These are phyloP conservation scores for Cyclotella atomus DNA, from an alignment of 108 stramenopile genomes.

Conservation along the genomic window DNA sequence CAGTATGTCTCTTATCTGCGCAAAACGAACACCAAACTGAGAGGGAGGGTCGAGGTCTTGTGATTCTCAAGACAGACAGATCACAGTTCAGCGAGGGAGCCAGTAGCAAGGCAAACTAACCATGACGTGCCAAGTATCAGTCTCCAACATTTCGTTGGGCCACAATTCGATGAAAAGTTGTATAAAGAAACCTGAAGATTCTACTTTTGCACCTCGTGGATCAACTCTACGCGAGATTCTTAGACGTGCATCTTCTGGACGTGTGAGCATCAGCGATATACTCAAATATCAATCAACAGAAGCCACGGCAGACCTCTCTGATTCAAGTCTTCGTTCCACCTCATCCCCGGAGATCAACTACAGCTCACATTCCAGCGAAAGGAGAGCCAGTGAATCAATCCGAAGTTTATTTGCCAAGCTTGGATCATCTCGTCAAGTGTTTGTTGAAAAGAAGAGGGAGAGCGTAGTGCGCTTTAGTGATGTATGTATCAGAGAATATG, in stretches of 20 bases:
- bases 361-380: too few species aligned
- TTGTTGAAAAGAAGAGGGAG: background rate
- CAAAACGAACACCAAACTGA: too few species aligned
- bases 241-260: background rate
- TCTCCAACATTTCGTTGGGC: too few species aligned
- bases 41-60: too few species aligned
- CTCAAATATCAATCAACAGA: background rate
- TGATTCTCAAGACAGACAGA: too few species aligned
- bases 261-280: background rate
- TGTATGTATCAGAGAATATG: conserved; percentile 5
- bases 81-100: background rate
- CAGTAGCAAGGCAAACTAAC: too few species aligned
- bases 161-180: background rate
- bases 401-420: background rate
- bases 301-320: background rate
- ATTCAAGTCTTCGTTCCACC: background rate
- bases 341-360: background rate
- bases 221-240: background rate
- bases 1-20: too few species aligned
- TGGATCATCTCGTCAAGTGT: background rate
- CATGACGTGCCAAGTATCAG: background rate
- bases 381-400: too few species aligned
- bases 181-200: background rate
- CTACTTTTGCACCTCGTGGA: background rate
- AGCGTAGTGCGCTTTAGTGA: background rate